These are phyloP conservation scores for Quercus phellos DNA, from an alignment of 331 rosid genomes.

Conservation along the genomic window DNA sequence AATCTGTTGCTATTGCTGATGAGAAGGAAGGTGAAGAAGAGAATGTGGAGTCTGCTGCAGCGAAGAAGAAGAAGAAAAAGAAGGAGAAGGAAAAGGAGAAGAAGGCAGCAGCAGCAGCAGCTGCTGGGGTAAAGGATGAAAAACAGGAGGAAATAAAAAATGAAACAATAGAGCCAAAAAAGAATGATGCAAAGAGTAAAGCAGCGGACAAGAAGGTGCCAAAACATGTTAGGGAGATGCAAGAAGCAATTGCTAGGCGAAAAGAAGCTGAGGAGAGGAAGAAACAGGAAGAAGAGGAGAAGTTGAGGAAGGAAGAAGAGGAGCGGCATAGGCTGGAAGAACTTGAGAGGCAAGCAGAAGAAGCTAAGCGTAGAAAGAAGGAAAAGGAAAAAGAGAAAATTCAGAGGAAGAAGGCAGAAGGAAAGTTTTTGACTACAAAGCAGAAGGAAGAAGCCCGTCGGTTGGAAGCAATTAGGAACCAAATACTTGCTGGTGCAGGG, in stretches of 20 bases:
- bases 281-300: slow-evolving; percentile 86
- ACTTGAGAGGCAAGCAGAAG: slow-evolving; percentile 77
- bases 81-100: slow-evolving; percentile 78
- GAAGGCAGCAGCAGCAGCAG: slow-evolving; percentile 60
- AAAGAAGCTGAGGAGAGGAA: slow-evolving; percentile 81
- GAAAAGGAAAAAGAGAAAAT: slow-evolving; percentile 87
- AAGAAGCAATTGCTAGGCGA: slow-evolving; percentile 81
- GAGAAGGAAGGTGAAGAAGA: slow-evolving; percentile 84
- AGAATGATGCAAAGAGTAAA: slow-evolving; percentile 66
- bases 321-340: slow-evolving; percentile 73
- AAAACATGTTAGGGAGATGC: slow-evolving; percentile 98
- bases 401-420: slow-evolving; percentile 63
- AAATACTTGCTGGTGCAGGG: slow-evolving; percentile 58
- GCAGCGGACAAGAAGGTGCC: slow-evolving; percentile 83
- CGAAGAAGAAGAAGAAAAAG: slow-evolving; percentile 91
- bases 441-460: slow-evolving; percentile 89
- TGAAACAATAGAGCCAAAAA: slow-evolving; percentile 50
- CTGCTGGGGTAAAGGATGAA: slow-evolving; percentile 33
- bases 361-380: slow-evolving; percentile 71
- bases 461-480: slow-evolving; percentile 77
- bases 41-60: slow-evolving; percentile 81
- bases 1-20: slow-evolving; percentile 33
- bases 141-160: slow-evolving; percentile 34
- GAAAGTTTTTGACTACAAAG: slow-evolving; percentile 67
- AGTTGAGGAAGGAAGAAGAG: slow-evolving; percentile 79